Base-by-base conservation (phyloP, 345 rosid species). In the Crucihimalaya himalaica region DNA sequence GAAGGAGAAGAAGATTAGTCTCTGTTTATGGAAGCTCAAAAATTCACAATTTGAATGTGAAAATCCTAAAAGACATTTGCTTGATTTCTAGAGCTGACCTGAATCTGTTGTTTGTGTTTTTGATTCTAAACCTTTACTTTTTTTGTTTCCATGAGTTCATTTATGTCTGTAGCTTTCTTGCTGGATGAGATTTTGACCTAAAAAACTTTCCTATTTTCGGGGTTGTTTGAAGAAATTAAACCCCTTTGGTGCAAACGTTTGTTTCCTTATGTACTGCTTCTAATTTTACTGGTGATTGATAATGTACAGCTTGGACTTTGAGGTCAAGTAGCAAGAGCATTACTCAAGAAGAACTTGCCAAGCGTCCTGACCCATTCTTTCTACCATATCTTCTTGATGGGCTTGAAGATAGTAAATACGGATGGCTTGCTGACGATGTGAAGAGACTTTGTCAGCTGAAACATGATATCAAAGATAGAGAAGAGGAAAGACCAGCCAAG, bases 281-380 rank as follows among this genome's bases (percentile, higher is more conserved):
- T 53, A 21, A 10, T 65, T 57, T 1, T 4, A 29, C n/a, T 43
- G 19, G 34, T 23, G 39, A 34, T 42, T 73, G 45, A 42, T 54
- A 19, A 9, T 64, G 75, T 27, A 63, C 45, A 76, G 75, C 70
- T 46, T 54, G 75, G 75, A 8, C 23, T 23, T 62, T 60, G 68
- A 69, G 74, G 70, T 34, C 50, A 37, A 18, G 11, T 1, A 15
- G 19, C 10, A 76, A 23, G 32, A 63, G 71, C 42, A 25, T 63
- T 18, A 63, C 31, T 10, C 43, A 51, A 18, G 23, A 47, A 35
- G 66, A 76, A 47, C 79, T 76, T 11, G 60, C 79, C 42, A 63
- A 76, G 52, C 79, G 75, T 62, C 75, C 71, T 62, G 75, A 76
- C 52, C 79, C 79, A 19, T 76, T 76, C 59, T 46, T 3, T 63